Percentiles rank a stretch among this genome's conserved stretches.
Conservation (phyloP, 306 rosid genomes). For the Vigna nakashimae region DNA sequence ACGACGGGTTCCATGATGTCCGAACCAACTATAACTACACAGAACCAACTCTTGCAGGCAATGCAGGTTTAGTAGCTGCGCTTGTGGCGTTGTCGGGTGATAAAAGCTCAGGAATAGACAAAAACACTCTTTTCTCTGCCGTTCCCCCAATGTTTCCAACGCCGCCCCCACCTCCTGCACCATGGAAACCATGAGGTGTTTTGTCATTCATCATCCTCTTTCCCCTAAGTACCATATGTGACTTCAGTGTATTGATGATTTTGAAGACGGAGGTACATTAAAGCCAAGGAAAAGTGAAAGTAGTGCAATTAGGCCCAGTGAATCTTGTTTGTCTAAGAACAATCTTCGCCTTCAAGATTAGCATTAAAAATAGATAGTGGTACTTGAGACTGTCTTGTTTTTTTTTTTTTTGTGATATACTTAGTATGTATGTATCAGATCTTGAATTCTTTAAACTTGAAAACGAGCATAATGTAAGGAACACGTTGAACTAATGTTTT, state of each 20-base stretch:
- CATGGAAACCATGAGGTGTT: slow-evolving; percentile 76
- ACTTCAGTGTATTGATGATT: slow-evolving; percentile 44
- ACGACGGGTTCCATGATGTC: slow-evolving; percentile 77
- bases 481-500: slow-evolving; percentile 31
- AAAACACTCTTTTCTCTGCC: slow-evolving; percentile 79
- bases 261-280: slow-evolving; percentile 40
- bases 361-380: slow-evolving; percentile 24
- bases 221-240: slow-evolving; percentile 42
- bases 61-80: slow-evolving; percentile 83
- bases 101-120: slow-evolving; percentile 60
- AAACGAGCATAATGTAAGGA: slow-evolving; percentile 50
- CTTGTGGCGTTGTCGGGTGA: slow-evolving; percentile 84
- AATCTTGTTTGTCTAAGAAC: slow-evolving; percentile 17
- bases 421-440: slow-evolving; percentile 48
- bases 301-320: not conserved
- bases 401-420: slow-evolving; percentile 58
- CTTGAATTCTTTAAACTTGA: slow-evolving; percentile 58
- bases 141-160: slow-evolving; percentile 92
- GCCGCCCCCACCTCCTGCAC: slow-evolving; percentile 92
- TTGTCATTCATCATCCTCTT: not conserved
- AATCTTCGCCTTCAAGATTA: slow-evolving; percentile 1
- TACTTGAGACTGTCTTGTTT: slow-evolving; percentile 27
- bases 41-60: slow-evolving; percentile 86
- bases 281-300: slow-evolving; percentile 33
- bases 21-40: slow-evolving; percentile 85